A percentile compares a stretch with the other conserved stretches of the same genome.
These are phyloP conservation scores for Quercus wislizeni DNA, from an alignment of 306 rosid species.

Conservation along the genomic window DNA sequence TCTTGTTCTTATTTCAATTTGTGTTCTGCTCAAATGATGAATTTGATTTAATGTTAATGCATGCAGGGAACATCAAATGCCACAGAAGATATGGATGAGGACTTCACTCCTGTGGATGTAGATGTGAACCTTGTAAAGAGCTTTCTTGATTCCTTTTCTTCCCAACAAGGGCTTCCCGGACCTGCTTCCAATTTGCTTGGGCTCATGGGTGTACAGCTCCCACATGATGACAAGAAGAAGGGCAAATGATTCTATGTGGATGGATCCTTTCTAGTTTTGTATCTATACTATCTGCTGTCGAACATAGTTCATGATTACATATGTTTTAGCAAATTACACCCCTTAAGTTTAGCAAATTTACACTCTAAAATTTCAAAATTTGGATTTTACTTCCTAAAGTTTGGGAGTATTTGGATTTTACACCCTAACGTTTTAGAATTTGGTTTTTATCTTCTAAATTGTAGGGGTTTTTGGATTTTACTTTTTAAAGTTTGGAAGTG, in stretches of 20 bases:
- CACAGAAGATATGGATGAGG: conserved; percentile 63
- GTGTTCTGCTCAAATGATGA: neutral
- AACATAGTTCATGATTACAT: neutral
- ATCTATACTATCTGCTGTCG: neutral
- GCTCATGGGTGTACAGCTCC: conserved; percentile 87
- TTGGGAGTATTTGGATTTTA: too few species aligned
- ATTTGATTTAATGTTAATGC: conserved; percentile 2
- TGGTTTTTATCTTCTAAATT: too few species aligned
- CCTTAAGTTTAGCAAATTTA: too few species aligned
- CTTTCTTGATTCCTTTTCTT: conserved; percentile 85
- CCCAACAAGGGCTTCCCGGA: conserved; percentile 98
- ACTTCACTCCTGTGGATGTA: conserved; percentile 83
- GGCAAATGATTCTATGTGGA: conserved; percentile 39
- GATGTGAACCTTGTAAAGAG: conserved; percentile 93
- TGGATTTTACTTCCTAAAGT: too few species aligned
- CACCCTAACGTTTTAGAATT: too few species aligned
- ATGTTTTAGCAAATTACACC: too few species aligned
- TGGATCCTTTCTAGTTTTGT: neutral
- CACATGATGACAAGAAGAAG: conserved; percentile 63
- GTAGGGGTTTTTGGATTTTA: too few species aligned
- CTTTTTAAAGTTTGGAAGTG: too few species aligned
- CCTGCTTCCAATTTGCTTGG: conserved; percentile 97
- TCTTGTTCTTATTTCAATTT: neutral
- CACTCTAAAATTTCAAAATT: fast-evolving
- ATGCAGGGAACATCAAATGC: conserved; percentile 68